phyloP scores from a whole-genome alignment of 176 grass and related monocot species.

The Guadua angustifolia region DNA sequence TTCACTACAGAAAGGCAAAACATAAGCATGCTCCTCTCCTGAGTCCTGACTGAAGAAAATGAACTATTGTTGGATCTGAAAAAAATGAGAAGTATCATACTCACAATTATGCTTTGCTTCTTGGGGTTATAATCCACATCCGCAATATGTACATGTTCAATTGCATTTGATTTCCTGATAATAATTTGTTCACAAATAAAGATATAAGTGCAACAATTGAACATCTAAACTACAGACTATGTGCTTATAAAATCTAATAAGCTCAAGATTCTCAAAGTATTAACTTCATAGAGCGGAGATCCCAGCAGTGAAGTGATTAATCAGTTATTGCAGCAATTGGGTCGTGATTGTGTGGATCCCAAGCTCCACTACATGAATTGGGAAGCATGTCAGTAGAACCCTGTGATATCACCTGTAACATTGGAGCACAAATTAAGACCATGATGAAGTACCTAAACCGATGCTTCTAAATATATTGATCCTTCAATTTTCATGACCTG shows the following conservation, averaged over 20 bases:
- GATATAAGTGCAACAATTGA: constrained; percentile 39
- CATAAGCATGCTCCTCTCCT: constrained; percentile 17
- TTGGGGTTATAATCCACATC: constrained; percentile 98
- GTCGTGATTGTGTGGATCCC: constrained; percentile 95
- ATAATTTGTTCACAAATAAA: constrained; percentile 32
- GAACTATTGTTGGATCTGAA: constrained; percentile 24
- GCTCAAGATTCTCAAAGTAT: constrained; percentile 37
- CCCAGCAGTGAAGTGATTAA: constrained; percentile 90
- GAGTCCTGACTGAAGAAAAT: neutral
- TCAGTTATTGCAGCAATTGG: constrained; percentile 78
- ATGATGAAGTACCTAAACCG: constrained; percentile 25
- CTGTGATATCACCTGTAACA: constrained; percentile 74
- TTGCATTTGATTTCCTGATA: constrained; percentile 70
- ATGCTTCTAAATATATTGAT: neutral
- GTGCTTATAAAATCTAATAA: constrained; percentile 27
- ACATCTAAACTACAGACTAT: constrained; percentile 30
- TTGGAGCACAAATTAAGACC: constrained; percentile 37
- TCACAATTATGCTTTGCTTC: constrained; percentile 88
- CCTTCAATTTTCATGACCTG: constrained; percentile 16
- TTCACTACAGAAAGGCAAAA: constrained; percentile 1
- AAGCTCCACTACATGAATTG: constrained; percentile 84
- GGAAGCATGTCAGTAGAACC: constrained; percentile 88
- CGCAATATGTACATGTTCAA: constrained; percentile 82
- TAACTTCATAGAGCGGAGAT: constrained; percentile 97
- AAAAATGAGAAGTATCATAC: constrained; percentile 45